Evolutionary conservation across 148 eudicot species (phyloP).

Genomic region (Oxyria digyna): DNA sequence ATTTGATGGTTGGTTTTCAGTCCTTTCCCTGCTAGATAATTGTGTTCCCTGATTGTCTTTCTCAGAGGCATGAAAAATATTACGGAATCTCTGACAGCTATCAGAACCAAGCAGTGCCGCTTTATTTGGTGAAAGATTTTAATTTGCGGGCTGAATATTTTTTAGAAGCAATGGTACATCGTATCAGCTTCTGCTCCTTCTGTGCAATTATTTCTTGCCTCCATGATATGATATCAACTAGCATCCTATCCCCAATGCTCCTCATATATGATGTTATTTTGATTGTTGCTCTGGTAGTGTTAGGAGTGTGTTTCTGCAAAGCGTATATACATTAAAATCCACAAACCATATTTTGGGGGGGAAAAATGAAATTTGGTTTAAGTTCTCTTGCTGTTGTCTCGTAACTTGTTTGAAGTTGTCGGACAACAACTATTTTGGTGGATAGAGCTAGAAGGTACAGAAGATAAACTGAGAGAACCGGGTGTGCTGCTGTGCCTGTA

Average conservation of each 20-base stretch:
- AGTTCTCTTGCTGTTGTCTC: neutral
- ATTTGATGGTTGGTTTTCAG: constrained; percentile 50
- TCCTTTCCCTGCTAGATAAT: neutral
- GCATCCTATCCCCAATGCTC: neutral
- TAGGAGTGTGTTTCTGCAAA: neutral
- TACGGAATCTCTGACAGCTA: neutral
- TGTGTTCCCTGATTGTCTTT: neutral
- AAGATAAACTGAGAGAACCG: neutral
- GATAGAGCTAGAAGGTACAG: constrained; percentile 1
- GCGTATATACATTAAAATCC: neutral
- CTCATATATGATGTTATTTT: neutral
- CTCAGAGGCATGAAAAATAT: neutral
- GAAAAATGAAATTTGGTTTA: neutral
- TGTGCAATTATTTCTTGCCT: neutral
- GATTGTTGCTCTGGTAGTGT: neutral
- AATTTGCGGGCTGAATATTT: neutral
- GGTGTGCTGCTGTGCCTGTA: neutral
- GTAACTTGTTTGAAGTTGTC: neutral
- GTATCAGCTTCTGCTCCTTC: neutral
- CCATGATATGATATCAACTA: neutral
- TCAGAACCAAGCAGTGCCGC: neutral
- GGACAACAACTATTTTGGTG: neutral
- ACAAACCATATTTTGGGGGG: neutral
- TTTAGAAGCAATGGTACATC: neutral
- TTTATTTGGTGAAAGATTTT: neutral